Evolutionary conservation across 1,284 basidiomycete genomes (phyloP).

Genomic region (Leccinum solheimii): DNA sequence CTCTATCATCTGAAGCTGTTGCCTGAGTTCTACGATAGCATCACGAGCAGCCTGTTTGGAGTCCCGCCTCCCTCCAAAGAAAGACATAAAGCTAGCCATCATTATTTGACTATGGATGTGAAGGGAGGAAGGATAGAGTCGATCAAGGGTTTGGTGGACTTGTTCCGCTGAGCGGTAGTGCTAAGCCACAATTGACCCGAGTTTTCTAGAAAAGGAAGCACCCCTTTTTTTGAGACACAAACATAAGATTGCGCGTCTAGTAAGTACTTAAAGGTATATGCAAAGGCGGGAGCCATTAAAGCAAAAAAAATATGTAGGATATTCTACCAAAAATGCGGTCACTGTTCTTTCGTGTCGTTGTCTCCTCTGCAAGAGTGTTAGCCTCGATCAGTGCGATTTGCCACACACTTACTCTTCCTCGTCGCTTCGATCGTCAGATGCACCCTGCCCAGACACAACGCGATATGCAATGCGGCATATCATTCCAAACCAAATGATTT

Average conservation of each 20-base stretch:
- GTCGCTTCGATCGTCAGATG: conserved; percentile 85
- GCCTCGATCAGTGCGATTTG: background rate
- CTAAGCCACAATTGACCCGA: conserved; percentile 13
- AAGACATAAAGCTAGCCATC: conserved; percentile 90
- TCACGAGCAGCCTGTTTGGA: conserved; percentile 79
- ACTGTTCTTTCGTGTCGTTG: conserved; percentile 28
- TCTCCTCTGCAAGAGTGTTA: conserved; percentile 14
- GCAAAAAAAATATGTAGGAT: conserved; percentile 18
- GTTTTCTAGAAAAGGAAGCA: conserved; percentile 25
- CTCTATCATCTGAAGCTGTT: conserved; percentile 94
- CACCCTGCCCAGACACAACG: conserved; percentile 76
- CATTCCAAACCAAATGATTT: conserved; percentile 85
- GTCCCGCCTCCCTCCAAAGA: conserved; percentile 78
- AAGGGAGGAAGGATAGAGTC: conserved; percentile 4
- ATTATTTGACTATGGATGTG: conserved; percentile 35
- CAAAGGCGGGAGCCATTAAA: conserved; percentile 30
- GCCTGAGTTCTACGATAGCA: conserved; percentile 83
- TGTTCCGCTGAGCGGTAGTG: conserved; percentile 5
- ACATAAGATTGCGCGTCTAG: conserved; percentile 25
- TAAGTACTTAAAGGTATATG: conserved; percentile 11
- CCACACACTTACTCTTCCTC: conserved; percentile 61
- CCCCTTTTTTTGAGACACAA: conserved; percentile 16
- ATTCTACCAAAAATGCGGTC: conserved; percentile 29
- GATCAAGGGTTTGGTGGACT: conserved; percentile 4
- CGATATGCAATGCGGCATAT: conserved; percentile 81